These are phyloP conservation scores for Pseudogymnoascus sp. DNA, from an alignment of 2,329 filamentous ascomycete species.

Conservation along the genomic window DNA sequence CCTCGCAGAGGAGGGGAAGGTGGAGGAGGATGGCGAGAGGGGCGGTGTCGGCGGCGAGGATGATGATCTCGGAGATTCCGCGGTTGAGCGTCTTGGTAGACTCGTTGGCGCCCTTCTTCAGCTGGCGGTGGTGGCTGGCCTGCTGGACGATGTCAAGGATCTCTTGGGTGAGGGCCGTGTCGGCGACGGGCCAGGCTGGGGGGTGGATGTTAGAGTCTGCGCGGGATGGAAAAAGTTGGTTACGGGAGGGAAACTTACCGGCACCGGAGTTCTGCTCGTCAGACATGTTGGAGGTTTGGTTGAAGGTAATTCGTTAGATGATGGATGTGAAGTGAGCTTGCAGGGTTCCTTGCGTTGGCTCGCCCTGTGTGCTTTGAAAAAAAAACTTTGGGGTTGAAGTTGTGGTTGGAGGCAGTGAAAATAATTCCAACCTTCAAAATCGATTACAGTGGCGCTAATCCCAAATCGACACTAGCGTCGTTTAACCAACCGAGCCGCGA, in stretches of 20 bases:
- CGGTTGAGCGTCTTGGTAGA: slow-evolving; percentile 85
- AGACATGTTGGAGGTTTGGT: slow-evolving; percentile 22
- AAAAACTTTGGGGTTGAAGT: slow-evolving; percentile 1
- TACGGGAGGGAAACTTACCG: slow-evolving; percentile 18
- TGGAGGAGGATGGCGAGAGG: slow-evolving; percentile 85
- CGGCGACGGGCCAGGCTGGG: slow-evolving; percentile 63
- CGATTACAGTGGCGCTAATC: neutral
- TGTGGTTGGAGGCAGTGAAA: neutral
- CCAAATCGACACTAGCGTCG: slow-evolving; percentile 16
- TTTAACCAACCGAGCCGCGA: slow-evolving; percentile 17
- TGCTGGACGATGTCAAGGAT: slow-evolving; percentile 72
- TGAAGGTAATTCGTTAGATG: neutral
- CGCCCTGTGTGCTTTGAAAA: slow-evolving; percentile 38
- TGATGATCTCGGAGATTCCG: slow-evolving; percentile 80
- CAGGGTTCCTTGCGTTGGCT: slow-evolving; percentile 58
- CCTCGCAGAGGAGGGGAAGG: slow-evolving; percentile 80
- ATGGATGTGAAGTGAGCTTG: slow-evolving; percentile 12
- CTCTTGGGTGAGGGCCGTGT: slow-evolving; percentile 68
- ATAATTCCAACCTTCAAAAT: slow-evolving; percentile 2
- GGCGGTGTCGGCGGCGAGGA: slow-evolving; percentile 81
- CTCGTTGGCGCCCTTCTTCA: slow-evolving; percentile 87
- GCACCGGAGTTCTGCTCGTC: slow-evolving; percentile 30
- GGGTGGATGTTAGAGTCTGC: slow-evolving; percentile 8
- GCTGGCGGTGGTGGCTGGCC: slow-evolving; percentile 55
- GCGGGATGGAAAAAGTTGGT: neutral